Percentiles rank a stretch among this genome's conserved stretches.
Conservation (phyloP, 2,329 filamentous ascomycete genomes). For the Keithomyces neogunnii region DNA sequence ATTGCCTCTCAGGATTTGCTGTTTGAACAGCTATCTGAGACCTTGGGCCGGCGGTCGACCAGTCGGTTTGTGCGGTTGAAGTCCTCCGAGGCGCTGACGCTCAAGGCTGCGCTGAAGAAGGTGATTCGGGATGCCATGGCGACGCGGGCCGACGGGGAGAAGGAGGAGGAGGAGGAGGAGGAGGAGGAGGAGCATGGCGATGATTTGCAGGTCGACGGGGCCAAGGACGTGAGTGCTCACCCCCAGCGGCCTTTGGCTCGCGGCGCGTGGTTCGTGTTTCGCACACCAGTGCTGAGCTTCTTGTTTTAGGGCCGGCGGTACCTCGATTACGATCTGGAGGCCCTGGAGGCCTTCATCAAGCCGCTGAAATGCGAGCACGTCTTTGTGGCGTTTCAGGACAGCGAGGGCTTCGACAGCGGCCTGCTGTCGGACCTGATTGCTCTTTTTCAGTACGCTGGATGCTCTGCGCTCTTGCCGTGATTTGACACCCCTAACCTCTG, state of each 20-base stretch:
- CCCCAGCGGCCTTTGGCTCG: not conserved
- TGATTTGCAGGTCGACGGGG: constrained; percentile 33
- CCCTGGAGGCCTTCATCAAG: constrained; percentile 52
- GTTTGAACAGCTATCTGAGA: constrained; percentile 60
- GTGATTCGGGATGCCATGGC: constrained; percentile 60
- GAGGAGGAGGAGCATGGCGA: no score
- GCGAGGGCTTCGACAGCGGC: constrained; percentile 68
- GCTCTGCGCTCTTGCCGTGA: not conserved
- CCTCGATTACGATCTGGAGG: constrained; percentile 71
- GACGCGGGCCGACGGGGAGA: constrained; percentile 42
- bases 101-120: constrained; percentile 65
- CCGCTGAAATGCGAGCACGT: constrained; percentile 48
- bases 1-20: constrained; percentile 66
- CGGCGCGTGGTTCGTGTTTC: no score
- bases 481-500: constrained; percentile 20
- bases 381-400: constrained; percentile 69
- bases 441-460: constrained; percentile 51
- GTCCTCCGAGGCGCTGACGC: constrained; percentile 62
- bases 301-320: constrained; percentile 48
- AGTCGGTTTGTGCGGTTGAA: constrained; percentile 58
- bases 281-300: not conserved
- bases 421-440: constrained; percentile 65
- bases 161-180: constrained; percentile 30
- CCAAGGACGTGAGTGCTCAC: constrained; percentile 37
- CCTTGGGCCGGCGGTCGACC: constrained; percentile 35